phyloP scores from a whole-genome alignment of 306 rosid species.

The Vigna unguiculata region DNA sequence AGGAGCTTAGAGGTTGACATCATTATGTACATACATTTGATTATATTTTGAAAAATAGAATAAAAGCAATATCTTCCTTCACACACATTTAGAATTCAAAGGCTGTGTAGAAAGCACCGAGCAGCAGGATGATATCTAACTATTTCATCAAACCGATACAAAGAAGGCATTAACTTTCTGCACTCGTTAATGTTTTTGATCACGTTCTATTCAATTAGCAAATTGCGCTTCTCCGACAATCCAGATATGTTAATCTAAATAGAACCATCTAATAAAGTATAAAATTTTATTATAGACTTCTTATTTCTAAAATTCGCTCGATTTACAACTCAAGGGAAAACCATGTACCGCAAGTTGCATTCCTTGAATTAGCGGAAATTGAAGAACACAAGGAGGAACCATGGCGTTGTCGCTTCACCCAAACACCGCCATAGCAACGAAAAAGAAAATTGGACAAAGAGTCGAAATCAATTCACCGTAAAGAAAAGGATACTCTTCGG shows the following conservation, averaged over 20 bases:
- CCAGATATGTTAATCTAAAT: not conserved
- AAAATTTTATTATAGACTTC: no score
- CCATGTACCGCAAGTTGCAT: no score
- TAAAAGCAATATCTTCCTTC: slow-evolving; percentile 42
- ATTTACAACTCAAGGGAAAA: no score
- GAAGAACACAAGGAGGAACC: not conserved
- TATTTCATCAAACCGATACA: not conserved
- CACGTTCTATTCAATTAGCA: no score
- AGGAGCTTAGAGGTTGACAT: slow-evolving; percentile 43
- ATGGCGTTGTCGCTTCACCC: not conserved
- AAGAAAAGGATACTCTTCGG: not conserved
- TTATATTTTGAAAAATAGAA: slow-evolving; percentile 49
- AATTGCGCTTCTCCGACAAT: not conserved
- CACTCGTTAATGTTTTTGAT: no score
- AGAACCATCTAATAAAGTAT: not conserved
- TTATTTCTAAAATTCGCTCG: no score
- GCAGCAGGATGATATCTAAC: not conserved
- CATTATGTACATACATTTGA: slow-evolving; percentile 52
- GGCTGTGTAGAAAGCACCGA: not conserved
- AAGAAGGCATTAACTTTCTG: not conserved
- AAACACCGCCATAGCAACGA: not conserved
- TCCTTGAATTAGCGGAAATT: no score
- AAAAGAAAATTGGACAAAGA: not conserved
- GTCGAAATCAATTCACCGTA: not conserved
- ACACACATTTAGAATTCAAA: not conserved